Evolutionary conservation across 1,139 yeast genomes (phyloP).

Genomic region (Lodderomyces beijingensis): DNA sequence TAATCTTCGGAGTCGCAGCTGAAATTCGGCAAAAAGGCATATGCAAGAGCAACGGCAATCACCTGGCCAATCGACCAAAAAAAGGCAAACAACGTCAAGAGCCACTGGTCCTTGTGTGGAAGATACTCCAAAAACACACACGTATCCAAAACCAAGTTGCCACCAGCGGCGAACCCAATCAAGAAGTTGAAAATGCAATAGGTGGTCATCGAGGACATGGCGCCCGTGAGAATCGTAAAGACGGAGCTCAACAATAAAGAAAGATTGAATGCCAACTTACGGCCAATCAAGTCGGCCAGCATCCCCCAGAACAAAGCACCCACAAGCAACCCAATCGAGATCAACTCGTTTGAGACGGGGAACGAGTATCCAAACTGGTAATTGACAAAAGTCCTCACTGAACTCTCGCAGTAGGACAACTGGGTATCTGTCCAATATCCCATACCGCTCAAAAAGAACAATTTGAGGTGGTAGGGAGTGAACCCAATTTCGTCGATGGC

Average conservation of each 20-base stretch:
- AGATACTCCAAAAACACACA: constrained; percentile 55
- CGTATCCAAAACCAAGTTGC: constrained; percentile 58
- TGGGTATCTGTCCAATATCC: constrained; percentile 66
- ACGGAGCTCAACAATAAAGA: constrained; percentile 26
- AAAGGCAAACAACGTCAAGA: constrained; percentile 31
- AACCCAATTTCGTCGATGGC: constrained; percentile 35
- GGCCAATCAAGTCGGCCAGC: constrained; percentile 44
- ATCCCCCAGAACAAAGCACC: constrained; percentile 59
- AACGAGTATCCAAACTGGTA: constrained; percentile 36
- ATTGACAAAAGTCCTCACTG: constrained; percentile 35
- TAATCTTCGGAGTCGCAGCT: constrained; percentile 22
- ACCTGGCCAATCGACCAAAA: constrained; percentile 37
- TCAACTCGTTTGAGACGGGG: constrained; percentile 26
- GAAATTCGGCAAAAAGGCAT: constrained; percentile 28
- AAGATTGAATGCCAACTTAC: constrained; percentile 21
- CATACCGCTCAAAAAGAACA: constrained; percentile 50
- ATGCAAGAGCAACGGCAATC: constrained; percentile 28
- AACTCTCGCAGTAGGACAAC: constrained; percentile 39
- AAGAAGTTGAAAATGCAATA: constrained; percentile 48
- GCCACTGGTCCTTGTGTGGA: constrained; percentile 49
- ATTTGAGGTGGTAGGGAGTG: constrained; percentile 30
- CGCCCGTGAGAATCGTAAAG: constrained; percentile 51
- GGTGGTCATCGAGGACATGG: constrained; percentile 42
- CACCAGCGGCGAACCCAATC: constrained; percentile 49
- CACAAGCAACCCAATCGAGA: constrained; percentile 42